Evolutionary conservation across 306 rosid genomes (phyloP), one percentile per base, ranked within the genome.

Genomic region (Cicer bijugum): DNA sequence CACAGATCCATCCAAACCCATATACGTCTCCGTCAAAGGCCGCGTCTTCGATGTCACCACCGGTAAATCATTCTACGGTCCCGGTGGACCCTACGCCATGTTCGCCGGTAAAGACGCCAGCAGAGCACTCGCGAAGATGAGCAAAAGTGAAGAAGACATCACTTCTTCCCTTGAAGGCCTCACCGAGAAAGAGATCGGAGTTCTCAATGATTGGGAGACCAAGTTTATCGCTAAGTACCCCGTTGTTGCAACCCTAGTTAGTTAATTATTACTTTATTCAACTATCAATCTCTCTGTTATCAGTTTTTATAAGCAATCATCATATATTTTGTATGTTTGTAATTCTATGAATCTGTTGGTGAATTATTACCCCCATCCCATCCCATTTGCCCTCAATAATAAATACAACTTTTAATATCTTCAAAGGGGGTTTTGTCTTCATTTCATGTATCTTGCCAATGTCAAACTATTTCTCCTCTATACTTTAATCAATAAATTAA

Each of bases 31-130:
- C 0, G 10, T 93, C 35, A 93, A 91, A 60, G 89, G 97, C 1
- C 96, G 92, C 44, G 77, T 93, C 19, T 93, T 85, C 88, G 90
- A 94, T 76, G 97, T 94, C 33, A 91, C 88, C n/a, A 46, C 83
- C 76, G 97, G 99, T 0, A 84, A 79, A 69, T 88, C 92, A 9
- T 94, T 94, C 89, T 94, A 94, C 77, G 97, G 99, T 47, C 95
- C 97, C 19, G 93, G 95, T 0, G 99, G 97, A 2, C 51, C 99
- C 14, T 94, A 94, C 84, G 89, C 86, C 65, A 82, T 91, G 97
- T 94, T 94, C 84, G 97, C 97, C 20, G 99, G 97, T 55, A 91
- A 87, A 69, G 99, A 94, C 72, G 96, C 99, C 2, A 94, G 95
- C 91, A 74, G 96, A 76, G 99, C 99, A 71, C 88, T 94, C 39